These are phyloP conservation scores for Hortiboletus flavorubellus DNA, from an alignment of 768 basidiomycete species.

Conservation along the genomic window DNA sequence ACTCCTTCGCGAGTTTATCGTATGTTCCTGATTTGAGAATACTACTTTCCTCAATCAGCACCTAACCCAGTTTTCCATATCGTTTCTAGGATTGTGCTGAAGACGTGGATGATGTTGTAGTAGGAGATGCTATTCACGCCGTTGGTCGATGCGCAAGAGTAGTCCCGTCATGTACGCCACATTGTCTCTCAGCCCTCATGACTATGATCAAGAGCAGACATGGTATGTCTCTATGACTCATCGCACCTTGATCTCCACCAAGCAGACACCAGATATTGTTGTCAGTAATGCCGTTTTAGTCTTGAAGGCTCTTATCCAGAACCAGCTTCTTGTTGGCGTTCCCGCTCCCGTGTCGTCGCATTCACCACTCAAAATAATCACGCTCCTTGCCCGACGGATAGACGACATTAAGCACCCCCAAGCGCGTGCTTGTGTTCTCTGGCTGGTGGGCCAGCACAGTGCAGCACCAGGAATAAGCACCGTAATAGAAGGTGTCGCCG, in stretches of 20 bases:
- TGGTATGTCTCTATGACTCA: constrained; percentile 43
- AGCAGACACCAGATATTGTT: constrained; percentile 54
- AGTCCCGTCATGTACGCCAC: constrained; percentile 64
- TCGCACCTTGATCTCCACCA: not conserved
- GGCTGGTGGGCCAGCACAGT: constrained; percentile 91
- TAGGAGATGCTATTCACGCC: constrained; percentile 69
- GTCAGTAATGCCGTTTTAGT: constrained; percentile 82
- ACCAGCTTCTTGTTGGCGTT: constrained; percentile 44
- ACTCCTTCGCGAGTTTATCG: constrained; percentile 82
- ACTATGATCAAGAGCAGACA: constrained; percentile 73
- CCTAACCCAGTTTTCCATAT: not conserved
- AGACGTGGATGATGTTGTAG: constrained; percentile 70
- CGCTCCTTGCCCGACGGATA: constrained; percentile 70
- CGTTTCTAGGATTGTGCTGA: constrained; percentile 69
- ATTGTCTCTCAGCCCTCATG: constrained; percentile 75
- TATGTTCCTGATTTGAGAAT: constrained; percentile 36
- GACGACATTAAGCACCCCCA: constrained; percentile 77
- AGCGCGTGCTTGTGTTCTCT: constrained; percentile 84
- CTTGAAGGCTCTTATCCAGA: constrained; percentile 80
- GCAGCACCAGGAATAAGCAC: constrained; percentile 34
- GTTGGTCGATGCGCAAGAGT: constrained; percentile 72
- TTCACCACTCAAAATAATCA: constrained; percentile 65
- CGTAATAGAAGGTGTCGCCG: constrained; percentile 54
- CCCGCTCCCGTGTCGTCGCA: constrained; percentile 27
- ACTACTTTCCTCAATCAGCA: not conserved